phyloP scores from a whole-genome alignment of 2,329 filamentous ascomycete species.

The Pseudocercospora pini-densiflorae region DNA sequence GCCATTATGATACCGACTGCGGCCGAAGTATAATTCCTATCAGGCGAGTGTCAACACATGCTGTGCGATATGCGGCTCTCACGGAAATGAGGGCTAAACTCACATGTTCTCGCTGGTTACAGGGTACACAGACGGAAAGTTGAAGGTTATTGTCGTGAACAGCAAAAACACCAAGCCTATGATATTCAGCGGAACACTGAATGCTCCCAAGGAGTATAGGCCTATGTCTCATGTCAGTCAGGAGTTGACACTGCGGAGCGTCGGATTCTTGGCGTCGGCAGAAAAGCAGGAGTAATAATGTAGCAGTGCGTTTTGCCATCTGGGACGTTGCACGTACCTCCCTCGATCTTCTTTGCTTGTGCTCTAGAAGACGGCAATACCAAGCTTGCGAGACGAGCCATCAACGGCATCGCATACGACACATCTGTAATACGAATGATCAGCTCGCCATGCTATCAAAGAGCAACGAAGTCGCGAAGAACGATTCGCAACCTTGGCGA shows the following conservation, averaged over 20 bases:
- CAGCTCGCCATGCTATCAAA: background rate
- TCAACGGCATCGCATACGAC: slow-evolving; percentile 61
- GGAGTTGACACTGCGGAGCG: slow-evolving; percentile 1
- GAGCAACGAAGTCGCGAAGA: background rate
- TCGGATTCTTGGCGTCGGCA: slow-evolving; percentile 4
- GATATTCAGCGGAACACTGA: slow-evolving; percentile 52
- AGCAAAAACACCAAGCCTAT: slow-evolving; percentile 58
- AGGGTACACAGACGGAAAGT: slow-evolving; percentile 57
- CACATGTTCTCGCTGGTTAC: slow-evolving; percentile 59
- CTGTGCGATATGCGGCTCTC: background rate
- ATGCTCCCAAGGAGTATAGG: slow-evolving; percentile 54
- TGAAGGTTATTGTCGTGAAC: slow-evolving; percentile 62
- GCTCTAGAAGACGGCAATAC: slow-evolving; percentile 39
- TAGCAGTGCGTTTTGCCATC: background rate
- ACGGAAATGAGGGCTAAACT: background rate
- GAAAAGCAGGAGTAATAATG: background rate
- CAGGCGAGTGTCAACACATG: slow-evolving; percentile 3
- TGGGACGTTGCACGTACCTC: slow-evolving; percentile 23
- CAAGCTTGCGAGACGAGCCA: slow-evolving; percentile 53
- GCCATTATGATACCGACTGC: slow-evolving; percentile 60
- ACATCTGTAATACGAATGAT: slow-evolving; percentile 42
- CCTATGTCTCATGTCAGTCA: slow-evolving; percentile 10
- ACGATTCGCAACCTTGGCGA: background rate
- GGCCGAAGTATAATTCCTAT: slow-evolving; percentile 58
- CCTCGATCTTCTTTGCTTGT: slow-evolving; percentile 50